Evolutionary conservation across 169 alveolate species (phyloP), one percentile per base, ranked within the genome.

Genomic region (Plasmodium adleri): DNA sequence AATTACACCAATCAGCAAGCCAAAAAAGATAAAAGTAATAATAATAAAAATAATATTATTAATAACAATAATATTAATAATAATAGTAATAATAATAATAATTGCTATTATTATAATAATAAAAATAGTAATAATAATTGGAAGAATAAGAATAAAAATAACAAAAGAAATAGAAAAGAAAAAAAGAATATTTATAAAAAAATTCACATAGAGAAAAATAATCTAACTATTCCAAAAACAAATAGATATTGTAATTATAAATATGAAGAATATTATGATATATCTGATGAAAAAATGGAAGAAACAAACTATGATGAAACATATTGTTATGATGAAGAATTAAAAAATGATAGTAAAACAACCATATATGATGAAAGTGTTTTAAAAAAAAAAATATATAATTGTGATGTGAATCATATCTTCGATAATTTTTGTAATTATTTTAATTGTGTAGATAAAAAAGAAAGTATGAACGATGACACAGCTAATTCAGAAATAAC

Each of bases 391-490:
- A 26, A 66, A 3, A 32, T 66, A 54, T n/a, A 26, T 10, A 66
- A 17, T 6, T 76, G 89, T 58, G 76, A 76, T 59, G 39, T 64
- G 76, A 63, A 76, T 17, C 78, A 63, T 28, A 24, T 47, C 47
- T 76, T 54, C 43, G 24, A 47, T 39, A 47, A 54, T 50, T 22
- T 76, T 64, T 76, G 75, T 17, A 20, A 22, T 13, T 76, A 63
- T 39, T 15, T 76, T 45, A 76, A 59, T 13, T 76, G 89, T 58
- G 17, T 49, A 10, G 24, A 63, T 13, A 47, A 64, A 15, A 45
- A 49, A 39, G 71, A 64, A 13, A 8, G 13, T 45, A 17, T 39
- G 67, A 64, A 64, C 47, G 89, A 66, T 17, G 70, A 52, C 4
- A 24, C 39, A n/a, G 24, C 28, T 9, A 54, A 64, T n/a, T 76